Conservation (phyloP, 257 asterid genomes). For the Schizonepeta tenuifolia region DNA sequence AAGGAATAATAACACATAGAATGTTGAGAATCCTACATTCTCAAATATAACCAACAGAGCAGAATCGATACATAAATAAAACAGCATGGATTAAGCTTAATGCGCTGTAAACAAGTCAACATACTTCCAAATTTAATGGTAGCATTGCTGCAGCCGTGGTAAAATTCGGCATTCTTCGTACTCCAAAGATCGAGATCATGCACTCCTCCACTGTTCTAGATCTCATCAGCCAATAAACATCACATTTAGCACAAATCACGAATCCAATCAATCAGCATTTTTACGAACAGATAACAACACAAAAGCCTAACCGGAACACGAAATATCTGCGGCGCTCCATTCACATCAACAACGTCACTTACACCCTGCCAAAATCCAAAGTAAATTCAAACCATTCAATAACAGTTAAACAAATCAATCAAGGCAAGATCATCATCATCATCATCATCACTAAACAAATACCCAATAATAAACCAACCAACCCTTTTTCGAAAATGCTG, state of each 20-base stretch:
- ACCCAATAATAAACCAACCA: constrained; percentile 32
- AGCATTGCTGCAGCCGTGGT: constrained; percentile 78
- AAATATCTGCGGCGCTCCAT: constrained; percentile 35
- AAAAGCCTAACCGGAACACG: constrained; percentile 66
- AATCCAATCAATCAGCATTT: constrained; percentile 43
- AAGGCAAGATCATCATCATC: constrained; percentile 23
- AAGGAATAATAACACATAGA: background rate
- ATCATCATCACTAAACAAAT: background rate
- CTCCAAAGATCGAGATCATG: constrained; percentile 79
- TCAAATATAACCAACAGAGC: constrained; percentile 10
- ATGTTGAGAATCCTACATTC: constrained; percentile 13
- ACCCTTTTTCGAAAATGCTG: constrained; percentile 31
- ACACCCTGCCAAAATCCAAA: constrained; percentile 38
- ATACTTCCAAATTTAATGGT: constrained; percentile 70
- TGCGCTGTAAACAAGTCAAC: constrained; percentile 34
- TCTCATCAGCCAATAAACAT: constrained; percentile 45
- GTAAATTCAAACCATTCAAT: constrained; percentile 20
- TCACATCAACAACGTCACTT: constrained; percentile 39
- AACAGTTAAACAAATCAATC: constrained; percentile 17
- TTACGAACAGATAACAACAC: background rate
- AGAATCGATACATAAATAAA: constrained; percentile 3
- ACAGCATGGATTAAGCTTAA: constrained; percentile 10
- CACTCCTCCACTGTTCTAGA: constrained; percentile 63
- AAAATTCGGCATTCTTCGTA: constrained; percentile 63
- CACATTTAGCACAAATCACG: constrained; percentile 45